These are phyloP conservation scores for Aspergillus wentii DNA, from an alignment of 495 filamentous ascomycete species.

Conservation along the genomic window DNA sequence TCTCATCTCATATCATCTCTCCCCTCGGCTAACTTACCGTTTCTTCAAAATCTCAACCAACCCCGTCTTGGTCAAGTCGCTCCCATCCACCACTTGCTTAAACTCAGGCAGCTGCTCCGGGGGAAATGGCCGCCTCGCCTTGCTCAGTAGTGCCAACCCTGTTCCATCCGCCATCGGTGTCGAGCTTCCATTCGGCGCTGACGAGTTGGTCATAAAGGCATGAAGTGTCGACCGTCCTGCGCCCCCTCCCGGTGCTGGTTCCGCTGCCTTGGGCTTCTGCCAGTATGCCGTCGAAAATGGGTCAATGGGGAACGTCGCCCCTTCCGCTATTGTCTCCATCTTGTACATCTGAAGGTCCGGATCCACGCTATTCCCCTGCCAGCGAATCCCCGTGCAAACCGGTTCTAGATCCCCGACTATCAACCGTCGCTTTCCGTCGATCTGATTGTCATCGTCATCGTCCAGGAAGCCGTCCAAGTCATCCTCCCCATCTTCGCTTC, in stretches of 20 bases:
- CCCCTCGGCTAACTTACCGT: constrained; percentile 47
- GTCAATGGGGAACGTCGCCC: constrained; percentile 60
- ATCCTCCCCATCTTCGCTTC: constrained; percentile 47
- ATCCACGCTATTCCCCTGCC: constrained; percentile 58
- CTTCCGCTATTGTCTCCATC: constrained; percentile 66
- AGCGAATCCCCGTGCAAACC: constrained; percentile 71
- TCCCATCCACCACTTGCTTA: constrained; percentile 62
- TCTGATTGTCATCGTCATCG: constrained; percentile 43
- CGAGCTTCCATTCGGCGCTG: constrained; percentile 4
- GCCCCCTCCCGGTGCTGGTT: constrained; percentile 10
- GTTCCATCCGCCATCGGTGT: constrained; percentile 8
- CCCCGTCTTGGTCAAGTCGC: constrained; percentile 69
- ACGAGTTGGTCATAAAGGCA: constrained; percentile 17
- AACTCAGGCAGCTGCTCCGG: constrained; percentile 66
- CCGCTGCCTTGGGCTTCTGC: constrained; percentile 40
- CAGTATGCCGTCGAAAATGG: constrained; percentile 84
- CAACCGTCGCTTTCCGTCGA: constrained; percentile 36
- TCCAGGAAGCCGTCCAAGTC: constrained; percentile 53
- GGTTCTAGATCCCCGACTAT: constrained; percentile 72
- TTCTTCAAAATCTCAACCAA: constrained; percentile 73
- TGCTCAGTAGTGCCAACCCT: constrained; percentile 12
- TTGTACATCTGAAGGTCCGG: constrained; percentile 49
- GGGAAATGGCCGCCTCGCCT: constrained; percentile 39
- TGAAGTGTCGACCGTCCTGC: constrained; percentile 19
- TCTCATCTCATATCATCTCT: too few relatives aligned